Base-by-base conservation (phyloP, 176 grass and related monocot species). In the Oryza officinalis region DNA sequence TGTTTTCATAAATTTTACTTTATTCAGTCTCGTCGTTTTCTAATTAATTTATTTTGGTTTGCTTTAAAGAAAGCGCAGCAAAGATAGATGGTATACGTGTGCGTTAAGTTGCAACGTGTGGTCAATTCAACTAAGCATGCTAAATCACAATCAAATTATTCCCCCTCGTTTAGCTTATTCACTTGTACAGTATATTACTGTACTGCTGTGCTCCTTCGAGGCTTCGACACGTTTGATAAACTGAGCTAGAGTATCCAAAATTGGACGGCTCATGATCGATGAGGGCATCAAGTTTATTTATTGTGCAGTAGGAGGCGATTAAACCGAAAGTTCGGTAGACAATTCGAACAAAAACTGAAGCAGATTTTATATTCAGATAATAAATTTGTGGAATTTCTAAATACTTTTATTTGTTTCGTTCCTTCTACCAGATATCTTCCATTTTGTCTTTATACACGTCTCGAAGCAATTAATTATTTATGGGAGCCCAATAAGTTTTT, bases 81-180 rank as follows among this genome's bases (percentile, higher is more conserved):
- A 52, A 52, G 28, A 63, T 80, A 35, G 20, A n/a, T 59, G 54
- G 52, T 6, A 22, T 8, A 20, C 6, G 50, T 54, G 17, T 7
- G 61, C 63, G 73, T 25, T 72, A 20, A 26, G 30, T 60, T 80
- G 33, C 15, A 4, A 45, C 35, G 33, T 30, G 31, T 33, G 35
- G 14, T 60, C 79, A 18, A 71, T 60, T 75, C 63, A 63, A 4
- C 27, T 50, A 13, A 52, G 50, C 30, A 23, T 49, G 70, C 32
- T 69, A 38, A 76, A 80, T 81, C 78, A 2, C 71, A 76, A 80
- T 81, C 46, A 26, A 67, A 75, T 69, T 61, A 68, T 76, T 87
- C 85, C 22, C 15, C 69, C 1, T 41, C 33, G 23, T 67, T 52
- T 74, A 40, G 15, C 57, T 66, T 47, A 47, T 47, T 74, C 37